A percentile compares a stretch with the other conserved stretches of the same genome.
Evolutionary conservation across 495 filamentous ascomycete genomes (phyloP).

Genomic region (Clavariopsis aquatica): DNA sequence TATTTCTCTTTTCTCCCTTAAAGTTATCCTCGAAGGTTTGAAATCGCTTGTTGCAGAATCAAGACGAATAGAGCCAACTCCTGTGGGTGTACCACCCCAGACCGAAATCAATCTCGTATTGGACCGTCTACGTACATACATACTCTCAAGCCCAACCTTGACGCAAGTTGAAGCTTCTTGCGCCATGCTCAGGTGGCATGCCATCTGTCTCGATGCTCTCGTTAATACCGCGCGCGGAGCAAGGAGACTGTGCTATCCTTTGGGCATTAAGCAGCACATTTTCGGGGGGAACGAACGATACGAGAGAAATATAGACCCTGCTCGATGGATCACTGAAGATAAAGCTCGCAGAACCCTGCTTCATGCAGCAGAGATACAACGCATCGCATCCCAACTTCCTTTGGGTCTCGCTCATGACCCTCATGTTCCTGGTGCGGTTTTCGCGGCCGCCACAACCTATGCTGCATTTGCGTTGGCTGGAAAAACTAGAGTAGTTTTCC

Average conservation of each 20-base stretch:
- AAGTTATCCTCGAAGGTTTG: conserved; percentile 10
- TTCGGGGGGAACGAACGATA: conserved; percentile 12
- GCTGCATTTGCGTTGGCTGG: conserved; percentile 12
- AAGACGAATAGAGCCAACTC: conserved; percentile 12
- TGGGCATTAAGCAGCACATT: conserved; percentile 14
- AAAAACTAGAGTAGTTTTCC: conserved; percentile 9
- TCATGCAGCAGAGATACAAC: conserved; percentile 13
- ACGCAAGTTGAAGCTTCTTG: neutral
- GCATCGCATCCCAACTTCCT: conserved; percentile 1
- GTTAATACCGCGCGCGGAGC: conserved; percentile 9
- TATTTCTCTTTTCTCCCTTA: conserved; percentile 5
- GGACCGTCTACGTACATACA: conserved; percentile 1
- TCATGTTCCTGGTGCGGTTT: conserved; percentile 9
- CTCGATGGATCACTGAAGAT: conserved; percentile 6
- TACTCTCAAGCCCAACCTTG: neutral
- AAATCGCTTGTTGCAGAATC: conserved; percentile 15
- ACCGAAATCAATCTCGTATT: conserved; percentile 1
- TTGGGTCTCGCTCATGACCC: conserved; percentile 12
- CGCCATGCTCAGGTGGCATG: conserved; percentile 10
- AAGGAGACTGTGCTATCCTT: conserved; percentile 6
- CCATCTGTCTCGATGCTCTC: conserved; percentile 12
- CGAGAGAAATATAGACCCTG: conserved; percentile 3
- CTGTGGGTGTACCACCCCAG: conserved; percentile 3
- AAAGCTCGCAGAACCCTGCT: neutral
- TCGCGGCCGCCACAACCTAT: conserved; percentile 9